Evolutionary conservation across 75 land plant species (phyloP), one percentile per base, ranked within the genome.

Genomic region (Ceratopteris richardii): DNA sequence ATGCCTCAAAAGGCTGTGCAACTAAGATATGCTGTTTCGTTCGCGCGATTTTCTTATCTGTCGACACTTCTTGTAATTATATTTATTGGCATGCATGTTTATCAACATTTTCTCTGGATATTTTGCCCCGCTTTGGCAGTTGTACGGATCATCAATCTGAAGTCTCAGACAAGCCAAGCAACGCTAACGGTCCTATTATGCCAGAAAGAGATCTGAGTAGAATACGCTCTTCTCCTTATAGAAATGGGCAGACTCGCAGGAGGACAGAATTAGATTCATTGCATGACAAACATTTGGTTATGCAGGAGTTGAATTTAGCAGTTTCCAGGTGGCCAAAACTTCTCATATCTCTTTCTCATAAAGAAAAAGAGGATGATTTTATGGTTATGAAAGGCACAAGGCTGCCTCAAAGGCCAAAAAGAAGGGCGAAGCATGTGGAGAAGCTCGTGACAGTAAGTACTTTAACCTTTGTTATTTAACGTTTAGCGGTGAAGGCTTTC

Each of bases 281-380:
- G 50, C 50, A 46, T 18, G 50, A 46, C 22, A 46, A 21, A 14
- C 3, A 46, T 14, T 21, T 46, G 22, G 22, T 46, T 5, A 46
- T 46, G 18, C 2, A 21, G 14, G 22, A 21, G 3, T 3, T 46
- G 22, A 18, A n/a, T 46, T 18, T n/a, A 46, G 50, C 22, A 2
- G 22, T 46, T 5, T 65, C 57, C 31, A 51, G 54, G 31, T 84
- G 87, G 87, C 87, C 87, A 26, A 80, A 69, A 50, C 54, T 80
- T 41, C 54, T 65, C 18, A 53, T 77, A 24, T 29, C 83, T 6
- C 48, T 84, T 28, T 71, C 87, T 1, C 76, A 69, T 40, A 80
- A 84, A 60, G 87, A 84, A 58, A 84, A 80, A 48, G 83, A 84
- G 41, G 81, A 84, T 44, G 87, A 84, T 72, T 84, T 84, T 44